Base-by-base conservation (phyloP, 1,284 basidiomycete species). In the Acaromyces ingoldii region DNA sequence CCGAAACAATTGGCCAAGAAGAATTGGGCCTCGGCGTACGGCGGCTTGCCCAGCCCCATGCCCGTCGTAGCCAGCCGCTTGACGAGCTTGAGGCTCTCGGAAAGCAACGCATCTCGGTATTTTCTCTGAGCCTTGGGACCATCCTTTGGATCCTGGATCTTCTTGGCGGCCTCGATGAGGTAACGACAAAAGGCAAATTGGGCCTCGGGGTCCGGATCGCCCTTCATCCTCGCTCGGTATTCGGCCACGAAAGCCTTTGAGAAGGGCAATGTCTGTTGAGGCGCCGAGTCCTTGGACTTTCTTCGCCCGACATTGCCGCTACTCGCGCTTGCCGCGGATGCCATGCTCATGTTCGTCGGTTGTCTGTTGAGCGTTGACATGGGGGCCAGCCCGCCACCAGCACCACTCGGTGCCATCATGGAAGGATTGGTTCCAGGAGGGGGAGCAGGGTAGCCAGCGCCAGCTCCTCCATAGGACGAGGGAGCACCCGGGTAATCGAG, bases 1-100 rank as follows among this genome's bases (percentile, higher is more conserved):
- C 93, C 93, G 72, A 95, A 87, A 74, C 93, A 92, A 72, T 97
- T 97, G 42, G 93, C 95, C 39, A 98, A 81, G 81, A 96, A 98
- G 79, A 97, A 99, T 75, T 98, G 95, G n/a, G 95, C 93, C 70
- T 98, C 93, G 51, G 90, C 85, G 76, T 89, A 95, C 1, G 90
- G 85, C 13, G 78, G 76, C 55, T 78, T 78, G 31, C 77, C 76
- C 24, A 77, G 45, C 1, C 74, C 75, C 51, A 71, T 70, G 22
- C 86, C 88, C 70, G 91, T 87, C 1, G 89, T 91, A 0, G 91
- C 91, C 31, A 98, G 81, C 53, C 89, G 84, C 65, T 95, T 88
- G 68, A 97, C 83, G 44, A 91, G 86, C 76, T 96, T 95, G 65
- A 99, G 79, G 15, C 88, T 86, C 77, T 99, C 95, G 47, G 81